A percentile compares a stretch with the other conserved stretches of the same genome.
These are phyloP conservation scores for Cryptococcus floricola DNA, from an alignment of 1,284 basidiomycete genomes.

Conservation along the genomic window DNA sequence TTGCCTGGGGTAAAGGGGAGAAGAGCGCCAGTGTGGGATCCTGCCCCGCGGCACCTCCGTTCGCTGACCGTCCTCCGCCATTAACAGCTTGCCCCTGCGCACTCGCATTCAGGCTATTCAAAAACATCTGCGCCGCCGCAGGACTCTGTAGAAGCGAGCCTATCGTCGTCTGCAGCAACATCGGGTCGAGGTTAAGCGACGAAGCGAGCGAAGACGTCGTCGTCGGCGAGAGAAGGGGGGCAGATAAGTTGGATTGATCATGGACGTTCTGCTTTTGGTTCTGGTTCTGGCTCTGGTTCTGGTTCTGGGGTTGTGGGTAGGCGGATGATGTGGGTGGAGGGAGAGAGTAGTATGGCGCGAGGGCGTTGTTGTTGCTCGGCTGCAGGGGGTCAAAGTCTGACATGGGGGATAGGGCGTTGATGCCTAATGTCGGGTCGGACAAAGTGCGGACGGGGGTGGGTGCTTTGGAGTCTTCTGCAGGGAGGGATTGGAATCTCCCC, in stretches of 20 bases:
- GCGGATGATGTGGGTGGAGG: neutral
- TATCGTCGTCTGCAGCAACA: slow-evolving; percentile 60
- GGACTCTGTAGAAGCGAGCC: slow-evolving; percentile 61
- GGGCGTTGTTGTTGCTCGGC: slow-evolving; percentile 16
- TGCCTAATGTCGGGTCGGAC: slow-evolving; percentile 24
- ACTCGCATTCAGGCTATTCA: slow-evolving; percentile 54
- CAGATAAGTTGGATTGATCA: neutral
- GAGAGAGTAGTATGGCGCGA: slow-evolving; percentile 16
- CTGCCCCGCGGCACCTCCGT: slow-evolving; percentile 4
- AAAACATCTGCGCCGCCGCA: slow-evolving; percentile 64
- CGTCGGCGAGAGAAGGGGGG: slow-evolving; percentile 16
- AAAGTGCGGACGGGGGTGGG: neutral
- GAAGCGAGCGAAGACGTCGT: slow-evolving; percentile 24
- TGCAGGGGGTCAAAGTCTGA: slow-evolving; percentile 19
- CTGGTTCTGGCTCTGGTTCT: neutral
- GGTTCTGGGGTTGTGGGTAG: neutral
- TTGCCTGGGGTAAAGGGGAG: slow-evolving; percentile 27
- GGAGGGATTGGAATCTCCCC: slow-evolving; percentile 29
- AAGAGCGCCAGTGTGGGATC: slow-evolving; percentile 43
- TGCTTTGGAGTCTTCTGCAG: slow-evolving; percentile 5
- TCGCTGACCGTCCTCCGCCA: neutral
- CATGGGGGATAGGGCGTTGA: slow-evolving; percentile 24
- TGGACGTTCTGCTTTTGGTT: neutral
- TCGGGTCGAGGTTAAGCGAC: slow-evolving; percentile 45
- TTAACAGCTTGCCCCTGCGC: slow-evolving; percentile 37